Conservation (phyloP, 2,329 filamentous ascomycete species). For the Paraphaeosphaeria minitans region DNA sequence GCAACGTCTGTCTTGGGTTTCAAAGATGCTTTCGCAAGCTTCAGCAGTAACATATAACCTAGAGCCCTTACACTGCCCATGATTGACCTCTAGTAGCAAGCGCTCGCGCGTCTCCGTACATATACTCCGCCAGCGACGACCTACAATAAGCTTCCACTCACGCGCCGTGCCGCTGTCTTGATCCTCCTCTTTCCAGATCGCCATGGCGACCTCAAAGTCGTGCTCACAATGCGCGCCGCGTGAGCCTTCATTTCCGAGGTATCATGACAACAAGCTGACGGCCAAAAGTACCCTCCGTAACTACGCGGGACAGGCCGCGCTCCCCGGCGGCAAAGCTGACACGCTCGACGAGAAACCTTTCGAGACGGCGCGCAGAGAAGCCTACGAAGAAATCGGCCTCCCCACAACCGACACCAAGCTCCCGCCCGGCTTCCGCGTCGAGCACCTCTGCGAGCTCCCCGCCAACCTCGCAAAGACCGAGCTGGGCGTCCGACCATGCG, state of each 20-base stretch:
- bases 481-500: slow-evolving; percentile 56
- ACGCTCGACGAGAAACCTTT: slow-evolving; percentile 63
- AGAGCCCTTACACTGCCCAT: neutral
- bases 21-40: slow-evolving; percentile 39
- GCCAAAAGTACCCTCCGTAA: slow-evolving; percentile 55
- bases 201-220: slow-evolving; percentile 73
- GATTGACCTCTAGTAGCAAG: slow-evolving; percentile 44
- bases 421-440: slow-evolving; percentile 78
- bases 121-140: slow-evolving; percentile 63
- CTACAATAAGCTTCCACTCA: slow-evolving; percentile 62
- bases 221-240: slow-evolving; percentile 66
- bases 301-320: slow-evolving; percentile 77
- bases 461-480: slow-evolving; percentile 57
- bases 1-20: slow-evolving; percentile 29
- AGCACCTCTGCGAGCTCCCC: slow-evolving; percentile 85
- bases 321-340: slow-evolving; percentile 75
- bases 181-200: slow-evolving; percentile 86
- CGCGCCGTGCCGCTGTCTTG: slow-evolving; percentile 81
- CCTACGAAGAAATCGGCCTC: slow-evolving; percentile 90
- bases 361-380: slow-evolving; percentile 86
- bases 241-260: neutral
- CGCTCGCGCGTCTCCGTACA: slow-evolving; percentile 60
- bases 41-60: slow-evolving; percentile 26
- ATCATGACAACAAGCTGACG: neutral
- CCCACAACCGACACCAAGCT: slow-evolving; percentile 72